Percentiles rank a stretch among this genome's conserved stretches.
phyloP scores from a whole-genome alignment of 305 asterid genomes.

The Ruellia speciosa region DNA sequence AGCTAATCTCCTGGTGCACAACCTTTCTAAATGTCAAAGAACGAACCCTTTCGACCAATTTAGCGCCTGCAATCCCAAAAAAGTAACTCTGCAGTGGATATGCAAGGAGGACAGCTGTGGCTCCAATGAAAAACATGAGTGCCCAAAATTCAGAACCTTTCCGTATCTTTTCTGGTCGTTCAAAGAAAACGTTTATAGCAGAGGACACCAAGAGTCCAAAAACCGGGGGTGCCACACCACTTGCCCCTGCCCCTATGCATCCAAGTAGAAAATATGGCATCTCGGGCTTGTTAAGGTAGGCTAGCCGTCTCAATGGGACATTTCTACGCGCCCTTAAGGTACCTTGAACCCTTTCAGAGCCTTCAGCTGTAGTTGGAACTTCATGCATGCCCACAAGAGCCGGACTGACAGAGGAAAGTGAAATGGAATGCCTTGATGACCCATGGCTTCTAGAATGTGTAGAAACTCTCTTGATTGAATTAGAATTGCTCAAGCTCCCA shows the following conservation, averaged over 20 bases:
- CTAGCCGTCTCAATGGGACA: no score
- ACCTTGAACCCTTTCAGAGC: no score
- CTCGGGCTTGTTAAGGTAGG: constrained; percentile 23
- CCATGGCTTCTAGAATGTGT: no score
- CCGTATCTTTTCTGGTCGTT: constrained; percentile 22
- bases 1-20: constrained; percentile 37
- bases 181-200: constrained; percentile 23
- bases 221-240: constrained; percentile 22
- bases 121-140: constrained; percentile 33
- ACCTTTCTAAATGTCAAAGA: constrained; percentile 29
- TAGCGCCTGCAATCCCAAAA: constrained; percentile 42
- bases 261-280: constrained; percentile 22
- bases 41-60: constrained; percentile 32
- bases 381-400: no score
- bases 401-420: no score
- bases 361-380: no score
- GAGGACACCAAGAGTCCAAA: constrained; percentile 22
- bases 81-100: constrained; percentile 36
- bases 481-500: no score
- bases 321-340: no score
- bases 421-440: no score
- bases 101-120: constrained; percentile 22
- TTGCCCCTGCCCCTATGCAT: constrained; percentile 20
- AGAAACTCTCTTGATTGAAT: no score
- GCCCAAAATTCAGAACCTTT: constrained; percentile 37